Base-by-base conservation (phyloP, 192 early-diverging fungal genomes). In the Backusella circina region DNA sequence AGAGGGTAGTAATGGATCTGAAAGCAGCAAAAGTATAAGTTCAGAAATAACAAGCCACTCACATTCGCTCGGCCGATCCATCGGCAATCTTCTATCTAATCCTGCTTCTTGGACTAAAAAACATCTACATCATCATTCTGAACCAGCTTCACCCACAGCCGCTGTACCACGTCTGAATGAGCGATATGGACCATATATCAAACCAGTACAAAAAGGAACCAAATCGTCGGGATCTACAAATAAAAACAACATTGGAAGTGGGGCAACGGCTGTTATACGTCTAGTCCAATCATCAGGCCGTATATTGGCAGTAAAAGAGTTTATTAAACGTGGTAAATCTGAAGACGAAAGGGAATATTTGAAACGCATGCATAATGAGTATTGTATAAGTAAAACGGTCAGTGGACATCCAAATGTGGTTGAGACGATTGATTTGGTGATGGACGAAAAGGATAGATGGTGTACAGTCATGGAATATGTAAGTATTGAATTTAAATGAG, bases 291-390 rank as follows among this genome's bases (percentile, higher is more conserved):
- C 91, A 85, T 79, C 93, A 83, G 89, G 88, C 28, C 89, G 88
- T 77, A 87, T 93, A 44, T 96, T 89, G 72, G 97, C 97, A 16
- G 91, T 99, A 79, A 99, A 99, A 82, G 95, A 98, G 75, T 99
- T 99, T 85, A 88, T 93, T 61, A 81, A 81, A 28, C 86, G 91
- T 72, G 84, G 89, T 47, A 93, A 92, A 77, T 87, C 94, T 76
- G 97, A 98, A 88, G 91, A 92, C 5, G 90, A 97, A 86, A 95
- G 94, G 83, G 94, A 96, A 64, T 98, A 97, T 82, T 84, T 97
- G 80, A 98, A 98, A 82, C 97, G 98, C 82, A 86, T 99, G 77
- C 94, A 92, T 28, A 89, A 91, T 82, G 97, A 99, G 85, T 99
- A 98, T 82, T 98, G 97, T 85, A 98, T 99, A 74, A 91, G 91